These are phyloP conservation scores for Pichia sp. DNA, from an alignment of 1,139 yeast species.

Conservation along the genomic window DNA sequence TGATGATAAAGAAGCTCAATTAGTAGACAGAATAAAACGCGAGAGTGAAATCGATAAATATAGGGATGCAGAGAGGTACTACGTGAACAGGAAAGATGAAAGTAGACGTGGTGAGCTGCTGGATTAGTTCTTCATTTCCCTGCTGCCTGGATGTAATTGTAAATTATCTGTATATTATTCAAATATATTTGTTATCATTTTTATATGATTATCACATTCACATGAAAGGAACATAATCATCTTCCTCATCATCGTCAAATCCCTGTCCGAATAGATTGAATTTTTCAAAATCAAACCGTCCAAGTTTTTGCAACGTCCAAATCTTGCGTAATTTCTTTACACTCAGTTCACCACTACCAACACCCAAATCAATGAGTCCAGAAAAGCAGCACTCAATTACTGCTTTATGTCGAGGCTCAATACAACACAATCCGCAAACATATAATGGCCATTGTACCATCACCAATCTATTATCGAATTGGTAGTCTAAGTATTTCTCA, in stretches of 20 bases:
- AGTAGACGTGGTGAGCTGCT: constrained; percentile 34
- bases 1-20: constrained; percentile 51
- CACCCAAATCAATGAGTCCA: constrained; percentile 33
- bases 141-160: not conserved
- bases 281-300: constrained; percentile 41
- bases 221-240: constrained; percentile 33
- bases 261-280: constrained; percentile 23
- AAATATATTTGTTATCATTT: not conserved
- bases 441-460: constrained; percentile 39
- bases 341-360: constrained; percentile 36
- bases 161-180: constrained; percentile 6
- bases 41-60: constrained; percentile 41
- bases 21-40: constrained; percentile 46
- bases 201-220: constrained; percentile 9
- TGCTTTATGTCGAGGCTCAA: constrained; percentile 30
- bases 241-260: constrained; percentile 23
- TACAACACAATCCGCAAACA: constrained; percentile 35
- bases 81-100: constrained; percentile 38
- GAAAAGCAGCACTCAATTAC: constrained; percentile 34
- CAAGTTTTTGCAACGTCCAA: constrained; percentile 44
- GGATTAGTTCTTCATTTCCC: constrained; percentile 18
- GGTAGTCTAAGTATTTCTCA: constrained; percentile 29
- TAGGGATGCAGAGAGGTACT: constrained; percentile 37
- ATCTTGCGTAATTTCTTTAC: constrained; percentile 30
- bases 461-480: constrained; percentile 34